Evolutionary conservation across 495 filamentous ascomycete genomes (phyloP), one percentile per base, ranked within the genome.

Genomic region (Tuber borchii): DNA sequence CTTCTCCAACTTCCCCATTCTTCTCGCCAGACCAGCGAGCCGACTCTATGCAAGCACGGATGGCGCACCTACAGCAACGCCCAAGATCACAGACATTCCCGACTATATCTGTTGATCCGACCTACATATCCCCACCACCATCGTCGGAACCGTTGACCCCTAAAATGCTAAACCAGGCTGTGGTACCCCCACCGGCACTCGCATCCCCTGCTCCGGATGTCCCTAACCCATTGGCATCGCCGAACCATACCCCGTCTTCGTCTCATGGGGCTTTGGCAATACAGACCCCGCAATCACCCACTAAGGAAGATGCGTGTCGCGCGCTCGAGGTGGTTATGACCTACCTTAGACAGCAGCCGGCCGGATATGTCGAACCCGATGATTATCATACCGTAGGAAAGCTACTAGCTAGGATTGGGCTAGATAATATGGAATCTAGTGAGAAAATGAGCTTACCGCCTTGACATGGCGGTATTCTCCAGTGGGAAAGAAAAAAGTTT

Each of bases 11-110:
- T 3, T 93, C 94, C 17, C 93, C 95, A 4, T 92, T 97, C 81
- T 94, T 93, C 84, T 91, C 92, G 90, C 91, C 56, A 74, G 77
- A 40, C 72, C 78, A 68, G 80, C 79, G 71, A 69, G 74, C 16
- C 74, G 74, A 72, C 44, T 87, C 90, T 46, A 89, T 90, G 76
- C 90, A 91, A 72, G 88, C 87, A 45, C 87, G 90, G 69, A 86
- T 91, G 45, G 86, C 87, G 16, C 74, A 77, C 71, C 73, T 71
- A 20, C 81, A 81, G 6, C 89, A 92, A 77, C 89, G 94, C 46
- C 94, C 93, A 40, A 89, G 95, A 83, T 96, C 94, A 84, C 94
- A 97, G 84, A 98, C 95, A 0, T 95, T 97, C 73, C 94, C 95
- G 40, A 88, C 90, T 42, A 84, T 91, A 72, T 83, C 86, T 51